Evolutionary conservation across 768 basidiomycete genomes (phyloP), one percentile per base, ranked within the genome.

Genomic region (Chalciporus pseudorubinellus): DNA sequence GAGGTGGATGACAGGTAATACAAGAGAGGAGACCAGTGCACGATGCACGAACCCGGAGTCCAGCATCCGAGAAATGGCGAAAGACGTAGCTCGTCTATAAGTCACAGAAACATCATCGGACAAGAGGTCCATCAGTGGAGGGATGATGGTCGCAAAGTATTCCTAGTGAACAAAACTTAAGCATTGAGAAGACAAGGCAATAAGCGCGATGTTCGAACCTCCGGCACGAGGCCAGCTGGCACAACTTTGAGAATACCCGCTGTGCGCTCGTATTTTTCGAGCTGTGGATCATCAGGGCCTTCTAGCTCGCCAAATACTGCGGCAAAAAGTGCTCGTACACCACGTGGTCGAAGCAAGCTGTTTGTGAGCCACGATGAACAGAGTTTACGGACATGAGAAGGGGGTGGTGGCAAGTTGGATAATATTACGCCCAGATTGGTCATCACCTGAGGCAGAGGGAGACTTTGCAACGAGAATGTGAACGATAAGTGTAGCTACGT

Each of bases 241-340:
- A 85, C 74, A n/a, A 82, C 71, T 39, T 72, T 74, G 44, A 97
- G 63, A 18, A 90, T 75, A 6, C 72, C 74, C 18, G 88, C 77
- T 28, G 92, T 74, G 49, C 85, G 84, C 52, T 92, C 86, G 24
- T 93, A 74, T 62, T 87, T 89, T 53, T 87, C 81, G 4, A 89
- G 60, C 2, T 77, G 75, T 2, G 79, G 74, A 47, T 83, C 80
- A 4, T 80, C 81, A 0, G 67, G 63, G 3, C 54, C 55, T 18
- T 82, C 81, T 31, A 79, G 78, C 39, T 84, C 85, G 2, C 84
- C 82, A 47, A 92, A 84, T 1, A 91, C 71, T 10, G 87, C 85
- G 10, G 77, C 74, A 56, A 81, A 84, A 18, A 93, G 75, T 0
- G 87, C 88, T 24, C 73, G 74, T 1, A 92, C 75, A 1, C 92